Conservation (phyloP, 208 protist genomes). For the Leishmania gerbilli region DNA sequence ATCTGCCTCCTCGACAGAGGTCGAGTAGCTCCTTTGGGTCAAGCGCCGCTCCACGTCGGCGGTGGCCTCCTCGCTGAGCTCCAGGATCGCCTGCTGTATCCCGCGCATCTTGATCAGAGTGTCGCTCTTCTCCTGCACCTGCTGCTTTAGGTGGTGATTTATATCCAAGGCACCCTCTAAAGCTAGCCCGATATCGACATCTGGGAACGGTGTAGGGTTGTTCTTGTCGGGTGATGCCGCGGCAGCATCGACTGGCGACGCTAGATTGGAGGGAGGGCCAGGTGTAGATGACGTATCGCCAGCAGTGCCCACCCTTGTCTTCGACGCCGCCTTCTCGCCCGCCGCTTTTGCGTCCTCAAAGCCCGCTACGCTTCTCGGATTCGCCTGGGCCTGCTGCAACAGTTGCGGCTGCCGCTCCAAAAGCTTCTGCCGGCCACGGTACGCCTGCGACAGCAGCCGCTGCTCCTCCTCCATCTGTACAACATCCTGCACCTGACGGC, state of each 20-base stretch:
- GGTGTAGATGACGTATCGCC: background rate
- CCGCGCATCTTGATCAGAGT: conserved; percentile 49
- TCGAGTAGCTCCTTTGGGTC: background rate
- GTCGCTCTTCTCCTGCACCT: conserved; percentile 36
- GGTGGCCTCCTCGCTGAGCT: conserved; percentile 37
- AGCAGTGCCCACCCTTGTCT: background rate
- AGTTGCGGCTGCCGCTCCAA: conserved; percentile 7
- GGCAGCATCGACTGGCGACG: background rate
- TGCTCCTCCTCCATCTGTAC: conserved; percentile 45
- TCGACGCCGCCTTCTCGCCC: background rate
- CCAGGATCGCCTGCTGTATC: conserved; percentile 46
- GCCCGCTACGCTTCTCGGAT: background rate
- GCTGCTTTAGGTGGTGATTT: conserved; percentile 17
- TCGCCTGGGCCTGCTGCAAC: background rate
- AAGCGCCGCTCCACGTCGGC: conserved; percentile 33
- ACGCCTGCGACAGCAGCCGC: conserved; percentile 26
- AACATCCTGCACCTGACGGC: conserved; percentile 37
- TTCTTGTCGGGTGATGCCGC: background rate
- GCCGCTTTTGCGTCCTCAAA: background rate
- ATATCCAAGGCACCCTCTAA: conserved; percentile 14
- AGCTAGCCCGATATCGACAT: conserved; percentile 7
- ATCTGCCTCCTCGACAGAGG: background rate
- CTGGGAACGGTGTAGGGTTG: background rate
- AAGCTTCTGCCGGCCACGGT: conserved; percentile 22
- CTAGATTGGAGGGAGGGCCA: background rate